Percentiles rank a stretch among this genome's conserved stretches.
Evolutionary conservation across 129 eudicot genomes (phyloP).

Genomic region (Arctium lappa): DNA sequence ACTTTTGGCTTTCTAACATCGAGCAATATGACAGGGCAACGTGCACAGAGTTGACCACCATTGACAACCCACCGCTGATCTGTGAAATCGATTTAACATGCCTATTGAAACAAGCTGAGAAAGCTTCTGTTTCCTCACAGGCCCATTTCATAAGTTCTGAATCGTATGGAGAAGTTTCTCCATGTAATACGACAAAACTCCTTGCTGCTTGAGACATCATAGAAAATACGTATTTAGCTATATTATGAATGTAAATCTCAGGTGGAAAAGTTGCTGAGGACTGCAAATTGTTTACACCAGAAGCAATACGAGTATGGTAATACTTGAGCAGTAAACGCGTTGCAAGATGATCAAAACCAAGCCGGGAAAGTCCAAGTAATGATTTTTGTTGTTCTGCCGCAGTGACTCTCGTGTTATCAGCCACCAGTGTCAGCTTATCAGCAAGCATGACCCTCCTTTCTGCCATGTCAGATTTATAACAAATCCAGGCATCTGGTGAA

Average conservation of each 20-base stretch:
- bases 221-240: constrained; percentile 50
- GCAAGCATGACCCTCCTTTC: constrained; percentile 56
- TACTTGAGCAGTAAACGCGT: constrained; percentile 56
- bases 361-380: constrained; percentile 60
- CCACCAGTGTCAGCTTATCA: constrained; percentile 48
- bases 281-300: constrained; percentile 40
- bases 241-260: constrained; percentile 38
- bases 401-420: constrained; percentile 51
- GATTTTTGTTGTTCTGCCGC: constrained; percentile 66
- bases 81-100: constrained; percentile 43
- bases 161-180: constrained; percentile 45
- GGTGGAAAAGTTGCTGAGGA: constrained; percentile 34
- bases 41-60: constrained; percentile 47
- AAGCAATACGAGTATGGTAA: constrained; percentile 48
- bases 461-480: constrained; percentile 51
- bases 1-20: constrained; percentile 53
- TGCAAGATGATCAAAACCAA: constrained; percentile 54
- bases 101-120: constrained; percentile 47
- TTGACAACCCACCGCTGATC: constrained; percentile 45
- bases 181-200: constrained; percentile 47
- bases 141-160: constrained; percentile 58
- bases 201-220: constrained; percentile 67
- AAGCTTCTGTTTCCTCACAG: constrained; percentile 47
- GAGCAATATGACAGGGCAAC: constrained; percentile 60
- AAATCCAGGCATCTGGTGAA: constrained; percentile 36